Evolutionary conservation across 495 filamentous ascomycete genomes (phyloP), one percentile per base, ranked within the genome.

Genomic region (Annulohypoxylon maeteangense): DNA sequence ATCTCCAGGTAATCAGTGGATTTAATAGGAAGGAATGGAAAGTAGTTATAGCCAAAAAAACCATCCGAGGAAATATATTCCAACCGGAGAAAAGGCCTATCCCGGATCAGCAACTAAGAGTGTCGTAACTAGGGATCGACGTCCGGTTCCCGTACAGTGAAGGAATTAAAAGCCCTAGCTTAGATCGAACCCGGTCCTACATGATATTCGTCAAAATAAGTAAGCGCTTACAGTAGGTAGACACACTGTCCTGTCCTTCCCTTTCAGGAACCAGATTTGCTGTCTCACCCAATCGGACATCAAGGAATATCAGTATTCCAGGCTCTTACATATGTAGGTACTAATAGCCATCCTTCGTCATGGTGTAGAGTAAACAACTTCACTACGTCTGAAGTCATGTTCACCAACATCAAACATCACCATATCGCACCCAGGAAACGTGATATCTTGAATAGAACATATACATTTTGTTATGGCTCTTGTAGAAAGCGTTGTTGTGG

Each of bases 391-490:
- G n/a, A 23, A 7, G 18, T 50, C 22, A 50, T 12, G 0, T 50
- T 23, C 27, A 23, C 12, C 23, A 5, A 29, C n/a, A 5, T n/a
- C 47, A 4, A 51, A 27, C 23, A 23, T 29, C 22, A 25, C 45
- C 8, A 45, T n/a, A 51, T 29, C 47, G 23, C 22, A 29, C 23
- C 10, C 16, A 27, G n/a, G 47, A 14, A 12, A n/a, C 25, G 47
- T 25, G 4, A 12, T 23, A 29, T 51, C 47, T 57, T 42, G 12
- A 14, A 7, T 44, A 48, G 11, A 56, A 70, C 67, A 70, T 70
- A 60, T 70, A 70, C 67, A 70, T 51, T 34, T 59, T 34, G 57
- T 7, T 65, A 25, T 70, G 53, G 44, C 44, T 53, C 29, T 25
- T 71, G 55, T 63, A 62, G 50, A 62, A 56, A 44, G 62, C 16